Evolutionary conservation across 192 early-diverging fungal genomes (phyloP).

Genomic region (Oehlia diaphana): DNA sequence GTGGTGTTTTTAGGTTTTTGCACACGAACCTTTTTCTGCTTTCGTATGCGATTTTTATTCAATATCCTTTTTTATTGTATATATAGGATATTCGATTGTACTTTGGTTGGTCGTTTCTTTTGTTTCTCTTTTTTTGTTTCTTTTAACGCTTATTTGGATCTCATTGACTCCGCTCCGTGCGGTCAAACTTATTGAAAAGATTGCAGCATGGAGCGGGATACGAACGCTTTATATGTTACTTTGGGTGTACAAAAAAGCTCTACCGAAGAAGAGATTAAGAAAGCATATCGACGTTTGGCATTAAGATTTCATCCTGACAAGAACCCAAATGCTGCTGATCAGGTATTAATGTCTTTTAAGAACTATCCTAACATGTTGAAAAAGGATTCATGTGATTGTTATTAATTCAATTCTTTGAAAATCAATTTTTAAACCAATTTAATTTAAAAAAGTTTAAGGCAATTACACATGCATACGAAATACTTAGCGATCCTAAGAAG

Average conservation of each 20-base stretch:
- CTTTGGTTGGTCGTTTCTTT: not conserved
- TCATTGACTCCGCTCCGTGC: not conserved
- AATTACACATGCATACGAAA: conserved; percentile 86
- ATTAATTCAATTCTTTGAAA: not conserved
- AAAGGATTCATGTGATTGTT: not conserved
- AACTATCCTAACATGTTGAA: too few relatives aligned
- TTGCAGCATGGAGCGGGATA: conserved; percentile 55
- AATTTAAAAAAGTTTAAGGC: conserved; percentile 65
- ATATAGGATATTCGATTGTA: not conserved
- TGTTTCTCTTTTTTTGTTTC: not conserved
- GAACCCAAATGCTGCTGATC: conserved; percentile 67
- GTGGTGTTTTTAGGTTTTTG: too few relatives aligned
- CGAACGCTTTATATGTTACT: conserved; percentile 52
- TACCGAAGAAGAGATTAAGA: conserved; percentile 61
- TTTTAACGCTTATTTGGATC: not conserved
- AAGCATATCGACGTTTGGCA: conserved; percentile 55
- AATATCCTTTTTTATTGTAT: not conserved
- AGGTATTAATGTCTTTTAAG: conserved; percentile 34
- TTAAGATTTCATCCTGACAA: conserved; percentile 46
- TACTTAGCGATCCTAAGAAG: conserved; percentile 74
- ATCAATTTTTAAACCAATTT: not conserved
- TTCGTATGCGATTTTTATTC: too few relatives aligned
- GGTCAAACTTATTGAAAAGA: not conserved
- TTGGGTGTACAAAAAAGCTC: conserved; percentile 50
- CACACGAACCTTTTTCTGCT: too few relatives aligned